Evolutionary conservation across 768 basidiomycete genomes (phyloP), one percentile per base, ranked within the genome.

Genomic region (Nevesoporus exiguus): DNA sequence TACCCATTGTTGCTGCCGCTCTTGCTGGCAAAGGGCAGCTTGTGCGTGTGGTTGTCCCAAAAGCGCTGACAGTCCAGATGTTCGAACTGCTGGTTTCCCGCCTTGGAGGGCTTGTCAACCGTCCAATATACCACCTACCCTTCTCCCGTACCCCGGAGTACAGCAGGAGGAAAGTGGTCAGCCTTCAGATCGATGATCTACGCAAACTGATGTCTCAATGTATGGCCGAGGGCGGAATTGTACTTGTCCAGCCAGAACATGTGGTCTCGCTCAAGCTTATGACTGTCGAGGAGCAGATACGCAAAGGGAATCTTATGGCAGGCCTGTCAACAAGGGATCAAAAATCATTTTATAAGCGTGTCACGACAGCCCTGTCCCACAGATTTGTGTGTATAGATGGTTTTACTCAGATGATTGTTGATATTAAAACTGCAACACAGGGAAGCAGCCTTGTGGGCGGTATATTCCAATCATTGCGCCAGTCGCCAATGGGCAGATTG

Each of bases 231-330:
- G 19, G 39, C 3, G 39, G 39, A 10, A 58, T 83, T 21, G 59
- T 81, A 6, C 66, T 83, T 2, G 56, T 70, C 10, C 82, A 82
- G 37, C 82, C 81, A 0, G 80, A 83, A 41, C 78, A 83, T 22
- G 66, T 80, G 7, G 68, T 83, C 2, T 82, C 81, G 0, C 76
- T 78, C 52, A 71, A 73, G 54, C 67, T 82, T 17, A 74, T 78
- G 73, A 71, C 69, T 1, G 63, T 80, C 24, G 76, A 82, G 51
- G 64, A 59, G 31, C 62, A 66, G 25, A 52, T 72, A 6, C 30
- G 24, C 13, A 33, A 31, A 7, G 19, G 7, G 10, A 8, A 31
- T 14, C 7, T 21, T 10, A 19, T 21, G 19, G 17, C 34, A 3
- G 0, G 17, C 15, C 15, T 36, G 34, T 17, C 34, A 17, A 36